Evolutionary conservation across 2,329 filamentous ascomycete genomes (phyloP).

Genomic region (Colletotrichum theobromicola): DNA sequence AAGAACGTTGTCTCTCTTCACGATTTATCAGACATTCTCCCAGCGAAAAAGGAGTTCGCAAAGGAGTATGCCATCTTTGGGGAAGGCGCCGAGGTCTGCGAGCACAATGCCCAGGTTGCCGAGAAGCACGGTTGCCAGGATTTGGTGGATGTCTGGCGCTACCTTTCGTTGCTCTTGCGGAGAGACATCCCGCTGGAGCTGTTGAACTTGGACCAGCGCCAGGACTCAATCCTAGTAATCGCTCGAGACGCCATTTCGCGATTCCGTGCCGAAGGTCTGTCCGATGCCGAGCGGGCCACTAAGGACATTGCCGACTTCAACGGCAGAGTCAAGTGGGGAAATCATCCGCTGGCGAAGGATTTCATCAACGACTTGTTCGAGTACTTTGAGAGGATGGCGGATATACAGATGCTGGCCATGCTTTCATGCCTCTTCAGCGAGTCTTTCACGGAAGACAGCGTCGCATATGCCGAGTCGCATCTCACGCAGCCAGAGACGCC

Average conservation of each 20-base stretch:
- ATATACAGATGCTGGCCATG: slow-evolving; percentile 76
- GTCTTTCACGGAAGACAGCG: slow-evolving; percentile 57
- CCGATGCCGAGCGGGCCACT: slow-evolving; percentile 9
- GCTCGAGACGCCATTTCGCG: slow-evolving; percentile 65
- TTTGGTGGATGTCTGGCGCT: slow-evolving; percentile 82
- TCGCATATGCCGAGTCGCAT: slow-evolving; percentile 62
- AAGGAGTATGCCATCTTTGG: slow-evolving; percentile 84
- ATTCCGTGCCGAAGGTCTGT: slow-evolving; percentile 24
- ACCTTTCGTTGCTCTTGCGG: slow-evolving; percentile 77
- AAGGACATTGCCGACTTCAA: slow-evolving; percentile 40
- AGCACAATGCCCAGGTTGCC: slow-evolving; percentile 82
- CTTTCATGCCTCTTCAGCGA: slow-evolving; percentile 73
- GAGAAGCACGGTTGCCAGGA: slow-evolving; percentile 73
- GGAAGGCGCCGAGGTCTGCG: slow-evolving; percentile 79
- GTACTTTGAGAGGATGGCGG: slow-evolving; percentile 66
- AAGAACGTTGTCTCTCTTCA: slow-evolving; percentile 79
- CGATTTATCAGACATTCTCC: slow-evolving; percentile 72
- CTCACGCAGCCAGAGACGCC: slow-evolving; percentile 66
- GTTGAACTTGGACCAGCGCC: slow-evolving; percentile 56
- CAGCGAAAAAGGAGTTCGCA: slow-evolving; percentile 79
- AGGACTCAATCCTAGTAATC: slow-evolving; percentile 70
- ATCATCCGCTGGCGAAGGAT: slow-evolving; percentile 66
- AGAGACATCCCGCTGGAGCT: slow-evolving; percentile 77
- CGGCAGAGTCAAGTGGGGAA: slow-evolving; percentile 72
- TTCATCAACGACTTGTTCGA: slow-evolving; percentile 67